Percentiles rank a stretch among this genome's conserved stretches.
phyloP scores from a whole-genome alignment of 345 rosid species.

The Erodium maritimum region DNA sequence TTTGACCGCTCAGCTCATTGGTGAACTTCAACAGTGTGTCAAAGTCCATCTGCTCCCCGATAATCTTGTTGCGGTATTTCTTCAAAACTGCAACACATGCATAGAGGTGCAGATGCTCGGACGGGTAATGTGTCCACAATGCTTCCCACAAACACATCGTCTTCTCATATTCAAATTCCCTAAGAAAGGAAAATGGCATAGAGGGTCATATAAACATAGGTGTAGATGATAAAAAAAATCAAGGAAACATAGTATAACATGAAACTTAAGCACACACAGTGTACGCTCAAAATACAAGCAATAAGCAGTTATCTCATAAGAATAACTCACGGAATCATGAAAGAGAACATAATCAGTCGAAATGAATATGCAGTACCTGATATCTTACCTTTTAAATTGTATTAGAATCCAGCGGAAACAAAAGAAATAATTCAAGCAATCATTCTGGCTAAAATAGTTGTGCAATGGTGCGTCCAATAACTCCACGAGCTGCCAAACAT shows the following conservation, averaged over 20 bases:
- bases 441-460: too few species aligned
- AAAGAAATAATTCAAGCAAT: conserved; percentile 28
- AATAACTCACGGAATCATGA: background rate
- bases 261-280: too few species aligned
- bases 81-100: conserved; percentile 68
- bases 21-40: conserved; percentile 75
- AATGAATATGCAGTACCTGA: background rate
- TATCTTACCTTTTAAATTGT: conserved; percentile 24
- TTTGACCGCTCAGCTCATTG: conserved; percentile 64
- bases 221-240: background rate
- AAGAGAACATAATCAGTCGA: background rate
- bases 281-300: too few species aligned
- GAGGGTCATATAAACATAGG: background rate
- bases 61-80: conserved; percentile 57
- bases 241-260: background rate
- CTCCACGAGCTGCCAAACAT: conserved; percentile 26
- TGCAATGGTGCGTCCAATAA: conserved; percentile 24
- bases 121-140: too few species aligned
- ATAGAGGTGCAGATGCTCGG: conserved; percentile 72
- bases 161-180: conserved; percentile 65
- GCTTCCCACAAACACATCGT: conserved; percentile 55
- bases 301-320: background rate
- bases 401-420: conserved; percentile 31
- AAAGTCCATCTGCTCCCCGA: conserved; percentile 74
- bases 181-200: conserved; percentile 9